Evolutionary conservation across 2,329 filamentous ascomycete genomes (phyloP), one percentile per base, ranked within the genome.

Genomic region (Didymella segeticola): DNA sequence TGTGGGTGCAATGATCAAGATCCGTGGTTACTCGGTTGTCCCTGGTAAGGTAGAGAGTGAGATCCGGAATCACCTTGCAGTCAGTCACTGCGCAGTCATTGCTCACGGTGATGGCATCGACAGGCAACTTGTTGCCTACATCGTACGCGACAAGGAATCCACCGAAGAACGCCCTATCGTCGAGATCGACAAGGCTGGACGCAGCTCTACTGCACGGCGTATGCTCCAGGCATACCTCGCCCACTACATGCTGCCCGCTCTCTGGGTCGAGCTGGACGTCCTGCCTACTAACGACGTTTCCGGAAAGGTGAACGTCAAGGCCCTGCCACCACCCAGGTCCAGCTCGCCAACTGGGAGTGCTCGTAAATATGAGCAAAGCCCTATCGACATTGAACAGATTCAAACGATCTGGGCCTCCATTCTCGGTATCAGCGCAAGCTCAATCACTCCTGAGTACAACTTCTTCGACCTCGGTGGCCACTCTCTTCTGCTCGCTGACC

Each of bases 401-500:
- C 84, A 87, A 12, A 84, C 87, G 61, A 80, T 89, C 47, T 93
- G 90, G 90, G 87, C 89, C 2, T 80, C 84, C 2, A 84, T 86
- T 22, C 79, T 93, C 12, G 86, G 87, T 57, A 82, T 88, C n/a
- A 82, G 88, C 0, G 76, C 80, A 9, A 81, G 75, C 33, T 79
- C 83, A 17, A 83, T 93, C 20, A 89, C 87, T 46, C 67, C 83
- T 1, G 86, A 90, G 57, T 87, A 91, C 70, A 88, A 87, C 70
- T 93, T 93, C 74, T 93, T 93, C 69, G 90, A 93, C 56, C 78
- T 93, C 1, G 90, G 90, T 29, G 90, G 90, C 0, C 90, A 93
- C 72, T 92, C 89, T 0, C 77, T 93, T 47, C 86, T 86, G 2
- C 82, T 93, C n/a, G 90, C 90, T 0, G 88, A 91, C 56, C 80